Conservation (phyloP, 192 early-diverging fungal genomes). For the Rhizophagus prolifer region DNA sequence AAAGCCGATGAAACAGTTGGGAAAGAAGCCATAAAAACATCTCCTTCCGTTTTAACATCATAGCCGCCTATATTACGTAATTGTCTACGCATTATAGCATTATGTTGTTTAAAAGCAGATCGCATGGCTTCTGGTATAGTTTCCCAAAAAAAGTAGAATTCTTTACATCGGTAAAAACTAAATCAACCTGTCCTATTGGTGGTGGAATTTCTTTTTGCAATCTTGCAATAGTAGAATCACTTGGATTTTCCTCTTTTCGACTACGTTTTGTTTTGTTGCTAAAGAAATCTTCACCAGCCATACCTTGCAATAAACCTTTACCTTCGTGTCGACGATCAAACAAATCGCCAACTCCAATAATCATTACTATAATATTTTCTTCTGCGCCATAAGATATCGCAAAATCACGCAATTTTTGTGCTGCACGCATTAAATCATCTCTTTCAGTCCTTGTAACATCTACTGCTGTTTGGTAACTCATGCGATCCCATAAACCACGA, state of each 20-base stretch:
- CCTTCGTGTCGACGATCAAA: slow-evolving; percentile 49
- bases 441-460: slow-evolving; percentile 81
- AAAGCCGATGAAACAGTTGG: slow-evolving; percentile 76
- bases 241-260: slow-evolving; percentile 47
- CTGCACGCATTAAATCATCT: slow-evolving; percentile 72
- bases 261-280: slow-evolving; percentile 35
- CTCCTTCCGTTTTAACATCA: slow-evolving; percentile 95
- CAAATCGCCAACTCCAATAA: slow-evolving; percentile 81
- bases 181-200: slow-evolving; percentile 76
- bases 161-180: slow-evolving; percentile 94
- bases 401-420: slow-evolving; percentile 82
- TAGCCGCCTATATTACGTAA: slow-evolving; percentile 84
- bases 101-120: slow-evolving; percentile 84
- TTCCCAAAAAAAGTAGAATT: slow-evolving; percentile 94
- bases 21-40: slow-evolving; percentile 93
- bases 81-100: slow-evolving; percentile 76
- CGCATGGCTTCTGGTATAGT: slow-evolving; percentile 80
- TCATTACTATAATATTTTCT: slow-evolving; percentile 84
- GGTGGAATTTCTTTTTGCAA: slow-evolving; percentile 72
- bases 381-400: slow-evolving; percentile 80
- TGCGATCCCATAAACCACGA: slow-evolving; percentile 73
- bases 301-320: slow-evolving; percentile 10
- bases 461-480: slow-evolving; percentile 78
- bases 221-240: slow-evolving; percentile 55
- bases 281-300: slow-evolving; percentile 30